Base-by-base conservation (phyloP, 306 rosid genomes). In the Trifolium dubium region DNA sequence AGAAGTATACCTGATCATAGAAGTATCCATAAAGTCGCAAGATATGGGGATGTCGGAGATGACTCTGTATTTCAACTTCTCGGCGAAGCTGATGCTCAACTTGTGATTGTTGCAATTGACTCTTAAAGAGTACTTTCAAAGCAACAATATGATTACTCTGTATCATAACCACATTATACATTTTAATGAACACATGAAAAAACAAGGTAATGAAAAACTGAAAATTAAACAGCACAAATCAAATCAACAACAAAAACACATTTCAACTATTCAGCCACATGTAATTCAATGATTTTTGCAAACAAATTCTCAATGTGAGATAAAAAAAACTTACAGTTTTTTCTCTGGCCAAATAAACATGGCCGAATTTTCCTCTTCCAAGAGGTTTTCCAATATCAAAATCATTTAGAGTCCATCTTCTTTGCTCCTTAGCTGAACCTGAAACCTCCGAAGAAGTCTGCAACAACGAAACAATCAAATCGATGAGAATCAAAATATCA, bases 341-440 rank as follows among this genome's bases (percentile, higher is more conserved):
- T 65, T 95, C 99, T 82, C 98, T 95, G 43, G 99, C 99, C 83
- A 95, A 78, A 84, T 95, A 95, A 83, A 95, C 99, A 41, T 95
- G 99, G n/a, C 99, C 98, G 41, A 95, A 95, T 89, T 95, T 95
- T 8, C 99, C 99, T 67, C 98, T 85, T 63, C 99, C 99, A 3
- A 95, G 98, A 59, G 99, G 98, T 41, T 92, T 95, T 63, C 99
- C 99, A 8, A 95, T 90, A 46, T 95, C 99, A 19, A 95, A 95
- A 80, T 95, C 99, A 47, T 85, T 85, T 10, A 92, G 92, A 35
- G 90, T 92, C 99, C 99, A 95, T 66, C 99, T 88, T 71, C 74
- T 88, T 43, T 85, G 88, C 80, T 88, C 98, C 74, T 61, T 86
- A 69, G 86, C 85, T 19, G 93, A 87, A 79, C 67, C 91, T 78